These are phyloP conservation scores for Nematodospora valgi DNA, from an alignment of 805 yeast genomes.

Conservation along the genomic window DNA sequence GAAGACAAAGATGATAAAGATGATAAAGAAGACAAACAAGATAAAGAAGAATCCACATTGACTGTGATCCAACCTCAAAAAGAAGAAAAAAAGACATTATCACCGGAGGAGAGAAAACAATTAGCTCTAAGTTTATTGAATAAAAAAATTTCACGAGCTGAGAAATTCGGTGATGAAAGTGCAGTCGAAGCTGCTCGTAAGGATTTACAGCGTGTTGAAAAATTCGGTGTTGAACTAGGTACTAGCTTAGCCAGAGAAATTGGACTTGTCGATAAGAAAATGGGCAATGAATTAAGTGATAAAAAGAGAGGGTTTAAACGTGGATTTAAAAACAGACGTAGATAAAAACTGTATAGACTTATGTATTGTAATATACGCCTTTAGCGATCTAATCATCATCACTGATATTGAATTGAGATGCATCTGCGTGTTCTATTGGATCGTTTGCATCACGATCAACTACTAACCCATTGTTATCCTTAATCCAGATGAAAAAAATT, in stretches of 20 bases:
- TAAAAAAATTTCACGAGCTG: conserved; percentile 67
- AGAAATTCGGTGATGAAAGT: conserved; percentile 73
- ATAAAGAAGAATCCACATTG: conserved; percentile 11
- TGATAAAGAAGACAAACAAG: conserved; percentile 11
- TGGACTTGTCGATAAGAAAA: conserved; percentile 46
- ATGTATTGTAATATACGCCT: conserved; percentile 1
- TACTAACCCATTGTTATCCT: conserved; percentile 26
- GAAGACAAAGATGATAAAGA: conserved; percentile 11
- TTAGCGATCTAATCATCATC: conserved; percentile 12
- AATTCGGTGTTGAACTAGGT: conserved; percentile 75
- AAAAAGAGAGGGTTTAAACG: conserved; percentile 3
- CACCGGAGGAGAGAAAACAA: conserved; percentile 69
- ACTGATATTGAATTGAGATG: conserved; percentile 15
- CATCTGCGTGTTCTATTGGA: conserved; percentile 12
- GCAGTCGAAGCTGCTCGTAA: conserved; percentile 53
- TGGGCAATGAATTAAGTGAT: conserved; percentile 18
- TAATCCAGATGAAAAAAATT: conserved; percentile 28
- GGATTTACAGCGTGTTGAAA: conserved; percentile 68
- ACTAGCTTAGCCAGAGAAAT: conserved; percentile 66
- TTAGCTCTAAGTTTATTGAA: conserved; percentile 64
- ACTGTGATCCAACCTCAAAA: conserved; percentile 6
- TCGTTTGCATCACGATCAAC: conserved; percentile 17
- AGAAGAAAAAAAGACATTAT: conserved; percentile 33
- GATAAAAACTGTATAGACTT: background rate
- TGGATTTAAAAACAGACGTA: conserved; percentile 1